phyloP scores from a whole-genome alignment of 805 yeast genomes.

The Saccharomycopsis sp. region DNA sequence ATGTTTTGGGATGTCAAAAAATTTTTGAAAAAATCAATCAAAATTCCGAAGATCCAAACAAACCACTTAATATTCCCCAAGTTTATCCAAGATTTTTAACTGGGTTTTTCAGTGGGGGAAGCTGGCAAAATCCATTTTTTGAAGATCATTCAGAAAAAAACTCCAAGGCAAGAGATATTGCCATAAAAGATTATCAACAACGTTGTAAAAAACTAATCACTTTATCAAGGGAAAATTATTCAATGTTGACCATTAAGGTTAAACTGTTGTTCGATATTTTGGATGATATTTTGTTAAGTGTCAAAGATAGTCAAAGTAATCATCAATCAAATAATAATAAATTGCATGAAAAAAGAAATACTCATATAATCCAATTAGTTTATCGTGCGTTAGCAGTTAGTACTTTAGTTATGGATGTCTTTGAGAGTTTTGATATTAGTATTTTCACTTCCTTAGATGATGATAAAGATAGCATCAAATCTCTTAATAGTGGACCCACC shows the following conservation, averaged over 20 bases:
- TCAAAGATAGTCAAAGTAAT: not conserved
- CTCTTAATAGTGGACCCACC: not conserved
- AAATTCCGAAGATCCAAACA: not conserved
- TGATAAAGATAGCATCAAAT: not conserved
- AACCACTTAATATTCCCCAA: slow-evolving; percentile 38
- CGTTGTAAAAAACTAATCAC: slow-evolving; percentile 19
- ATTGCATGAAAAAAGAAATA: slow-evolving; percentile 36
- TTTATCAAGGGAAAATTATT: slow-evolving; percentile 40
- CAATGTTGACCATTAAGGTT: slow-evolving; percentile 27
- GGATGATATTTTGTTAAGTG: slow-evolving; percentile 29
- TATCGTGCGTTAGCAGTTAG: slow-evolving; percentile 43
- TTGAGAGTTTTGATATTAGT: slow-evolving; percentile 55
- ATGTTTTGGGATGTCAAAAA: slow-evolving; percentile 7
- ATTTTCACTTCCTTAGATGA: slow-evolving; percentile 27
- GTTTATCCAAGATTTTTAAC: slow-evolving; percentile 58
- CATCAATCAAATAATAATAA: slow-evolving; percentile 21
- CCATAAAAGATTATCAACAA: slow-evolving; percentile 4
- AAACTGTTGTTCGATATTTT: slow-evolving; percentile 30
- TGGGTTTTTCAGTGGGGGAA: slow-evolving; percentile 66
- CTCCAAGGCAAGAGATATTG: slow-evolving; percentile 16
- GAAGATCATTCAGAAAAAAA: slow-evolving; percentile 25
- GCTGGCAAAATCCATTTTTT: slow-evolving; percentile 64
- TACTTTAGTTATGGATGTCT: slow-evolving; percentile 37
- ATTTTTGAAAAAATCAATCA: slow-evolving; percentile 6
- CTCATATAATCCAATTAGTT: slow-evolving; percentile 40